Evolutionary conservation across 2,329 filamentous ascomycete species (phyloP), one percentile per base, ranked within the genome.

Genomic region (Myriangium duriaei): DNA sequence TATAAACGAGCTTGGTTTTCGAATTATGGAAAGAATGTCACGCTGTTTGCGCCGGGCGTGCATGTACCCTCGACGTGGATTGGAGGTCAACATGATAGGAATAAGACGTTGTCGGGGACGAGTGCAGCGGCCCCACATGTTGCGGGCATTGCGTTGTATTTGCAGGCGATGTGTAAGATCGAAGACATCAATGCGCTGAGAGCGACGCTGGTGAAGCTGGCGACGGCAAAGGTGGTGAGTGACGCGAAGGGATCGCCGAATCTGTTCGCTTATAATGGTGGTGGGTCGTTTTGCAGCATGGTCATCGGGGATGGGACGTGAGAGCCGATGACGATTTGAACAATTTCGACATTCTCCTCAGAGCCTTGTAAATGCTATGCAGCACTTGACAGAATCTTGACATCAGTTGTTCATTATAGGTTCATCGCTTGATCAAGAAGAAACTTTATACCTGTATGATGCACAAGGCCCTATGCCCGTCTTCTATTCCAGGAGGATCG

Each of bases 81-180:
- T 39, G 60, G 62, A 26, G 51, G 50, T 32, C 57, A 51, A 26
- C 67, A 58, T 13, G 62, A 68, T 13, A 65, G 52, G 51, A 57
- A 56, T 32, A n/a, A n/a, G n/a, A 61, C 49, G 19, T 62, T 74
- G 47, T 67, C 62, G 12, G 75, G 74, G 26, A 79, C 76, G 4
- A 74, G 68, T 26, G 77, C 77, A 73, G 76, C 78, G 21, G 69
- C 69, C 10, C 78, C 78, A 1, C 77, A 81, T 52, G 68, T 82
- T 39, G 70, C 73, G 31, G 79, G 79, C 34, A 63, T 82, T 5
- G 74, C 74, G 11, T 76, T 74, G 30, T 82, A 81, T 57, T 59
- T 43, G 24, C 39, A 43, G 18, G 41, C 37, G 17, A 30, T 43
- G 5, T n/a, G n/a, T n/a, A 38, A 40, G 12, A 30, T 34, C n/a